These are phyloP conservation scores for Cyclanthera cordifolia DNA, from an alignment of 306 rosid genomes.

Conservation along the genomic window DNA sequence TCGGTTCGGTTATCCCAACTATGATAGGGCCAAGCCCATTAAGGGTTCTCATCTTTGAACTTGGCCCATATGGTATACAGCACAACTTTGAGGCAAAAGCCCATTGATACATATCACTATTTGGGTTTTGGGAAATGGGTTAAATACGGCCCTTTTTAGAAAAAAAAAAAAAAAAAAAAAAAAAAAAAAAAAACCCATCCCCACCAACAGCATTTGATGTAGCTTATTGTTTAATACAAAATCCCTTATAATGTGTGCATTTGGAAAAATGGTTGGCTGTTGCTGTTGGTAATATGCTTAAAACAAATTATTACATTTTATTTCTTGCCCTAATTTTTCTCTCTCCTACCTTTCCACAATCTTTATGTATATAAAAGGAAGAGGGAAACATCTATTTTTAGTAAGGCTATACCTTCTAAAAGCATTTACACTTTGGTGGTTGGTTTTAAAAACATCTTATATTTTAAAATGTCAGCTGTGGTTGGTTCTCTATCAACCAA, in stretches of 20 bases:
- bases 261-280: neutral
- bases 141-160: no score
- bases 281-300: neutral
- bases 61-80: no score
- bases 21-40: no score
- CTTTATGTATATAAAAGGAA: neutral
- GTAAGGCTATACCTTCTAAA: neutral
- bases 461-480: neutral
- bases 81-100: no score
- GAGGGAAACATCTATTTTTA: neutral
- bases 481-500: neutral
- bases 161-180: neutral
- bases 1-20: no score
- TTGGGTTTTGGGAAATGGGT: no score
- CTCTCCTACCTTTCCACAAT: neutral
- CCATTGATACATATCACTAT: no score
- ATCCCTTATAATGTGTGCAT: neutral
- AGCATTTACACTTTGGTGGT: neutral
- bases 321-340: neutral
- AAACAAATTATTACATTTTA: neutral
- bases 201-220: neutral
- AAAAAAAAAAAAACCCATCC: neutral
- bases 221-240: conserved; percentile 6
- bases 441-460: neutral
- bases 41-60: no score